Conservation (phyloP, 2,329 filamentous ascomycete species). For the Calonectria hongkongensis region DNA sequence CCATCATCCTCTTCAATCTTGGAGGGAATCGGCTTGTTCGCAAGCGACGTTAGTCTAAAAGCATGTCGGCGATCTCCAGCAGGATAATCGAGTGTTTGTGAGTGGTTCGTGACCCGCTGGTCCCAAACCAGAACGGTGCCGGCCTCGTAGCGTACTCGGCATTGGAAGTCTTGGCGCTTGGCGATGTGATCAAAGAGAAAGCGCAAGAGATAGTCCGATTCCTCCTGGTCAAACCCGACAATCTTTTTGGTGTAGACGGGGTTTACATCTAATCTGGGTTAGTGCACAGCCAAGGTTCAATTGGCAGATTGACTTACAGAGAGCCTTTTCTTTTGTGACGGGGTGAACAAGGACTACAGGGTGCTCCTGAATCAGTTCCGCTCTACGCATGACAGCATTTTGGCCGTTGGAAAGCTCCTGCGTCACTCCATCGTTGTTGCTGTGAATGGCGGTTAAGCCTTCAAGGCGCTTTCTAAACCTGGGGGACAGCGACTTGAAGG, state of each 20-base stretch:
- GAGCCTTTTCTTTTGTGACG: constrained; percentile 8
- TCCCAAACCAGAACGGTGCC: constrained; percentile 15
- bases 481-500: constrained; percentile 12
- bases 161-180: constrained; percentile 12
- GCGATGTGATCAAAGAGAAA: constrained; percentile 18
- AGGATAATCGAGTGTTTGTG: constrained; percentile 6
- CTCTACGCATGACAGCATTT: background rate
- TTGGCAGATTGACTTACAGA: background rate
- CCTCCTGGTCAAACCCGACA: constrained; percentile 9
- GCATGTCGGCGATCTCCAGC: constrained; percentile 12
- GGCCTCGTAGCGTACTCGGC: constrained; percentile 2
- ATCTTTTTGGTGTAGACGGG: constrained; percentile 17
- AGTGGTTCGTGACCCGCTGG: constrained; percentile 7
- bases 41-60: constrained; percentile 9
- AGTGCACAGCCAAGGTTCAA: background rate
- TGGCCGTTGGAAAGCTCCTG: constrained; percentile 12
- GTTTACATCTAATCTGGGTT: background rate
- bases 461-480: constrained; percentile 16
- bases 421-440: constrained; percentile 8
- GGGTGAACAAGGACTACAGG: constrained; percentile 1
- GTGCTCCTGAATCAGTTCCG: constrained; percentile 1
- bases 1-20: constrained; percentile 22
- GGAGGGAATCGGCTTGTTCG: constrained; percentile 12
- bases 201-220: constrained; percentile 2
- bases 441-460: constrained; percentile 12